A percentile compares a stretch with the other conserved stretches of the same genome.
These are phyloP conservation scores for Ophiostoma piceae DNA, from an alignment of 2,329 filamentous ascomycete species.

Conservation along the genomic window DNA sequence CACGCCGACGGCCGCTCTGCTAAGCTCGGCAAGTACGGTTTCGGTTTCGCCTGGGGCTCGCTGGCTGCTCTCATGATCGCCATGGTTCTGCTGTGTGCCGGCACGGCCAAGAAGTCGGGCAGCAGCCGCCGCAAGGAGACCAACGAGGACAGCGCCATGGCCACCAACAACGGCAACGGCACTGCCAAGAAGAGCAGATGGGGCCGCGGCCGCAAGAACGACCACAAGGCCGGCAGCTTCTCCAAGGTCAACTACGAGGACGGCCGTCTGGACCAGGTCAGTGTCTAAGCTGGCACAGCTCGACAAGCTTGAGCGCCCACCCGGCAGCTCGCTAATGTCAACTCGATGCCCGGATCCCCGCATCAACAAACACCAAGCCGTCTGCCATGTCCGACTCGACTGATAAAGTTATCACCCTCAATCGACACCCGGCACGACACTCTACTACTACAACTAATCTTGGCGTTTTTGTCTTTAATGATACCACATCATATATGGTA, in stretches of 20 bases:
- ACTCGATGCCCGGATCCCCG: not conserved
- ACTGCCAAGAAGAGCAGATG: conserved; percentile 15
- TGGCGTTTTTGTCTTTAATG: conserved; percentile 15
- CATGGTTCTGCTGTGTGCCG: conserved; percentile 61
- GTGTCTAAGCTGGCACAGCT: conserved; percentile 14
- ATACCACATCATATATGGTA: conserved; percentile 12
- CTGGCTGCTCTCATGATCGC: conserved; percentile 62
- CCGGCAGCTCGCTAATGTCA: not conserved
- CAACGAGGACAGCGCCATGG: not conserved
- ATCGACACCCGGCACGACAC: not conserved
- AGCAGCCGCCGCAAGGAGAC: not conserved
- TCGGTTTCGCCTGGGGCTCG: conserved; percentile 72
- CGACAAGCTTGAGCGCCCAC: not conserved
- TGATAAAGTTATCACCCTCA: not conserved
- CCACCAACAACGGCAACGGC: conserved; percentile 8
- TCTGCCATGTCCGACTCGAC: not conserved
- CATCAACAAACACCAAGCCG: conserved; percentile 5
- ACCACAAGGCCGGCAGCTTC: conserved; percentile 24
- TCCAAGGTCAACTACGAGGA: conserved; percentile 27
- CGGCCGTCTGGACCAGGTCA: conserved; percentile 21
- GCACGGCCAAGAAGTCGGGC: conserved; percentile 39
- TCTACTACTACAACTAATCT: conserved; percentile 9
- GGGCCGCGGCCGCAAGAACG: not conserved
- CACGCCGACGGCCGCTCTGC: conserved; percentile 50
- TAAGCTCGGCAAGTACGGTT: conserved; percentile 60